Base-by-base conservation (phyloP, 108 stramenopile species). In the Cyclotella sp. region DNA sequence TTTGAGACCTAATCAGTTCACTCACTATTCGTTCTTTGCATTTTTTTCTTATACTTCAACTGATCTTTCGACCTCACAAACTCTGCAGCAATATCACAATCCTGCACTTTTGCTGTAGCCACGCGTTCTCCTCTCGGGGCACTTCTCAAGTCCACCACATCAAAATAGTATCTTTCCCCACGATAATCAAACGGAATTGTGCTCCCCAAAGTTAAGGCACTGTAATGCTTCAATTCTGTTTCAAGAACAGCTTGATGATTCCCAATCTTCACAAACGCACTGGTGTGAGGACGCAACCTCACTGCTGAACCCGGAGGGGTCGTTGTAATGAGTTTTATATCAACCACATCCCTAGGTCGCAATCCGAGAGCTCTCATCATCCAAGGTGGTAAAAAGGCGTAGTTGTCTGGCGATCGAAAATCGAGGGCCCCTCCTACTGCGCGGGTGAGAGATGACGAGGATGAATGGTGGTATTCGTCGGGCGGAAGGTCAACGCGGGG, bases 331-430 rank as follows among this genome's bases (percentile, higher is more conserved):
- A 93, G 76, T 64, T 71, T 58, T 54, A 94, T 85, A 81, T 93
- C 87, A 19, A 97, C 94, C 27, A 94, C 81, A 59, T 96, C 95
- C 9, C 85, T 67, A 13, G 95, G 94, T n/a, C 85, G 75, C 71
- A 96, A 68, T 52, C 89, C 87, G 52, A 97, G 71, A 15, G 90
- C 88, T 44, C 86, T 84, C 87, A 97, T 91, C 91, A 95, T 92
- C 97, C 97, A 97, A 53, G 68, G 70, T 8, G 97, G 97, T 21
- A 94, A 65, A 68, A 94, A 97, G 39, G 88, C 79, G 63, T 93
- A 97, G 70, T 94, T 94, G 62, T 87, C 65, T 0, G 95, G 95
- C 12, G 95, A 89, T n/a, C 97, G 95, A 85, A 94, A 96, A 82
- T 97, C 97, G 52, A 97, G 74, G n/a, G 94, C 87, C 19, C 89